Base-by-base conservation (phyloP, 1,139 yeast species). In the Yamadazyma songkhlaensis region DNA sequence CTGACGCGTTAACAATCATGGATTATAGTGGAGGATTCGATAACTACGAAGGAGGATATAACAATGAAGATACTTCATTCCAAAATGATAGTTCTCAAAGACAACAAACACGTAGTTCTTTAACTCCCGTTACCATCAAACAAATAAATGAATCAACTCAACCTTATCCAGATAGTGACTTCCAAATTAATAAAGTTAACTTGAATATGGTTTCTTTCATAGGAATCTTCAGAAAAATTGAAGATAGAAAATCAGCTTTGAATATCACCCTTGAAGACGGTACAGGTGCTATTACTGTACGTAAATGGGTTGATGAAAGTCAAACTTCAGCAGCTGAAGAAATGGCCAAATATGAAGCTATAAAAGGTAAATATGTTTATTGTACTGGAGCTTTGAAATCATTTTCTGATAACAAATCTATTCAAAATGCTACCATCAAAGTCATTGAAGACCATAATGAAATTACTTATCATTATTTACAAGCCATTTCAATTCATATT, bases 61-160 rank as follows among this genome's bases (percentile, higher is more conserved):
- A 51, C 36, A 48, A 52, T 30, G 65, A 59, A 21, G 59, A 48
- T 24, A 41, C 37, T 33, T 41, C 40, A 11, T 38, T 39, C 15
- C 47, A 46, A 7, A 41, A 36, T 32, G 37, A 27, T 5, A 32
- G 40, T 8, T 57, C 69, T 9, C 69, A 64, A 42, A 60, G 57
- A 49, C 56, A 58, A 42, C 67, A 62, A 46, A 51, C 64, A 39
- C 60, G 79, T 44, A 59, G 68, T 38, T 57, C 79, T 10, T 59
- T 87, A 33, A 82, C 89, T 1, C 95, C 97, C 0, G 92, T 88
- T 10, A 87, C 96, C 1, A 80, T 89, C 51, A 84, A 84, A 53
- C 95, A 86, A 60, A 71, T 88, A 42, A 65, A 73, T 43, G 87
- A 81, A 36, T 79, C 94, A 5, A 65, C 72, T 15, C 87, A 81